phyloP scores from a whole-genome alignment of 2,329 filamentous ascomycete genomes.

The Aspergillus brunneoviolaceus region DNA sequence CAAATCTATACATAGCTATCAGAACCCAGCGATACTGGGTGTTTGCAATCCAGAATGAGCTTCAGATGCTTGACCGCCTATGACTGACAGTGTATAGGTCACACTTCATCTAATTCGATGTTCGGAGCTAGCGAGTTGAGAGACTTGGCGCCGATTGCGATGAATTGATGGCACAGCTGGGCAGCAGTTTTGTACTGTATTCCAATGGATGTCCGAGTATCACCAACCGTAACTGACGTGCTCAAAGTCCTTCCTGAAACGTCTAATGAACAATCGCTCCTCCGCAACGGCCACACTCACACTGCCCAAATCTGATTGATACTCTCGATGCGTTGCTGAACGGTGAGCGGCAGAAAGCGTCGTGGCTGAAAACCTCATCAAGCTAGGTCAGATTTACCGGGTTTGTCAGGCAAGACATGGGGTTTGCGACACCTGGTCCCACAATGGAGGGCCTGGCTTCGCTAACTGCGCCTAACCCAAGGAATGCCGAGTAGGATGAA shows the following conservation, averaged over 20 bases:
- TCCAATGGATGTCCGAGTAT: neutral
- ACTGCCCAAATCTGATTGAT: neutral
- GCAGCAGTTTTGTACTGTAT: neutral
- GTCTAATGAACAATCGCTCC: neutral
- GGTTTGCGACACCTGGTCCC: slow-evolving; percentile 1
- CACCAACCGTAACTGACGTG: neutral
- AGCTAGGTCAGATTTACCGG: neutral
- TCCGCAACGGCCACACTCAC: neutral
- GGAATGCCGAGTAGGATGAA: neutral
- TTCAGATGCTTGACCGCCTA: slow-evolving; percentile 4
- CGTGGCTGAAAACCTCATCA: neutral
- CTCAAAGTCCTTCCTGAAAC: neutral
- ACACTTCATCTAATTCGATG: slow-evolving; percentile 6
- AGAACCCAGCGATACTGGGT: neutral
- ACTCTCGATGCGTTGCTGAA: neutral
- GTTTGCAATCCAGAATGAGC: neutral
- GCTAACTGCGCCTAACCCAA: neutral
- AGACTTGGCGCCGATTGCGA: slow-evolving; percentile 2
- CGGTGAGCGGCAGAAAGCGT: neutral
- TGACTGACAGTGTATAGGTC: slow-evolving; percentile 14
- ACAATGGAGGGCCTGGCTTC: neutral
- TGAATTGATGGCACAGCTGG: neutral
- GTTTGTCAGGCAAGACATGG: neutral
- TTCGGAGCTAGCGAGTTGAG: neutral
- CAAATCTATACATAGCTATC: slow-evolving; percentile 14